Evolutionary conservation across 768 basidiomycete genomes (phyloP).

Genomic region (Tephrocybe sp.): DNA sequence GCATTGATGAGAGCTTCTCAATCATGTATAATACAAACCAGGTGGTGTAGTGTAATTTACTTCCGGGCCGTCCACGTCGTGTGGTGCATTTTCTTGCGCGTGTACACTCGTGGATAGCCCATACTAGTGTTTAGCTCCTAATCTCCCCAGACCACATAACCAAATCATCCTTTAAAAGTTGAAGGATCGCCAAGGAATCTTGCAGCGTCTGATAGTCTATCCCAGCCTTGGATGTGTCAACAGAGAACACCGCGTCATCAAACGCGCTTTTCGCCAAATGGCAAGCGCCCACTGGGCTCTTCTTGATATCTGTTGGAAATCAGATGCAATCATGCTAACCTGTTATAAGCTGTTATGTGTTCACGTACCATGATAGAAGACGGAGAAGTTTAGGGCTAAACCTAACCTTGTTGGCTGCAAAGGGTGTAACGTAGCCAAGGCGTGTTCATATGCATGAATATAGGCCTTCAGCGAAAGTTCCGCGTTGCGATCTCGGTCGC

Average conservation of each 20-base stretch:
- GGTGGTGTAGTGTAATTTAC: not conserved
- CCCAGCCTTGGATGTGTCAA: constrained; percentile 39
- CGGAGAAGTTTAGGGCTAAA: constrained; percentile 89
- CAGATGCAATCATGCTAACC: not conserved
- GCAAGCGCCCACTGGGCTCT: constrained; percentile 83
- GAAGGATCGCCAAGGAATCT: constrained; percentile 83
- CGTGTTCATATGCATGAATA: constrained; percentile 84
- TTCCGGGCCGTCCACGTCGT: not conserved
- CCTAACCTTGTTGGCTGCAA: constrained; percentile 87
- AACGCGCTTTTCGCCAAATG: constrained; percentile 90
- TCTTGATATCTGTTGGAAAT: constrained; percentile 56
- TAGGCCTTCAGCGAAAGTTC: constrained; percentile 80
- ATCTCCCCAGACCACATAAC: constrained; percentile 85
- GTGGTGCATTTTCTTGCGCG: too few relatives aligned
- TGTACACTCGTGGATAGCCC: too few relatives aligned
- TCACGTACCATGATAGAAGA: constrained; percentile 71
- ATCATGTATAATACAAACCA: not conserved
- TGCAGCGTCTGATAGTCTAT: constrained; percentile 42
- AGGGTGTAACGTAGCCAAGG: constrained; percentile 65
- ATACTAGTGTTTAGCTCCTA: constrained; percentile 31
- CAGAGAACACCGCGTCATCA: constrained; percentile 79
- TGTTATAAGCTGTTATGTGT: not conserved
- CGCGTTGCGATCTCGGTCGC: constrained; percentile 65
- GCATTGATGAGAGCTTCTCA: not conserved
- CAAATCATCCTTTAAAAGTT: constrained; percentile 81